Evolutionary conservation across 768 basidiomycete genomes (phyloP), one percentile per base, ranked within the genome.

Genomic region (Leccinum subgranulosum): DNA sequence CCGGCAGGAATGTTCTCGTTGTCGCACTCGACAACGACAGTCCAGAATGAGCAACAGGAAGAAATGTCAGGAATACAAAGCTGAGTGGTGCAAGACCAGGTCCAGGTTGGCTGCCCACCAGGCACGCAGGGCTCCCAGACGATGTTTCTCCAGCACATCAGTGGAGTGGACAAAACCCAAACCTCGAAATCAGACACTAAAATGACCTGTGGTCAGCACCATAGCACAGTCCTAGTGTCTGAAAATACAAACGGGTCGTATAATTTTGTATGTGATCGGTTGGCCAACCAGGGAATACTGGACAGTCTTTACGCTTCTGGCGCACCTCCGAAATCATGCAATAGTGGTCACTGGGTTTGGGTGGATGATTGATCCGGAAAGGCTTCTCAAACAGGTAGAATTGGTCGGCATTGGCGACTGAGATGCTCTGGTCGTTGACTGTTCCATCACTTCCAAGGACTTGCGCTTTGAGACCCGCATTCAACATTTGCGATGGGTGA

Each of bases 11-110:
- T 60, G 39, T 51, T 25, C 2, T 25, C 14, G 23, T 31, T 61
- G 46, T 55, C 45, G n/a, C 60, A 59, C 21, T 55, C 53, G 27
- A 61, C 5, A 27, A 61, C 52, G 53, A 59, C 51, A n/a, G 53
- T 59, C 53, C 57, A 61, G 53, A 55, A 61, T 2, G 43, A 3
- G 27, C n/a, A 55, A n/a, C 21, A 12, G 12, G 6, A 55, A 10
- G 50, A 17, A 11, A 25, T 14, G 2, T 55, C 49, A 0, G 60
- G 58, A 11, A 61, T 51, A 28, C 29, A 21, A 27, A 61, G 53
- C 5, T n/a, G 60, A 10, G 60, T 60, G 17, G 1, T 12, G 34
- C 58, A 59, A 21, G 5, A 17, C 58, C 58, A 59, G 6, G 31
- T 23, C 27, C 21, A 51, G 31, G n/a, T 49, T 29, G 10, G 28